Percentiles rank a stretch among this genome's conserved stretches.
Evolutionary conservation across 805 yeast genomes (phyloP).

Genomic region (Ogataea nitratoaversa): DNA sequence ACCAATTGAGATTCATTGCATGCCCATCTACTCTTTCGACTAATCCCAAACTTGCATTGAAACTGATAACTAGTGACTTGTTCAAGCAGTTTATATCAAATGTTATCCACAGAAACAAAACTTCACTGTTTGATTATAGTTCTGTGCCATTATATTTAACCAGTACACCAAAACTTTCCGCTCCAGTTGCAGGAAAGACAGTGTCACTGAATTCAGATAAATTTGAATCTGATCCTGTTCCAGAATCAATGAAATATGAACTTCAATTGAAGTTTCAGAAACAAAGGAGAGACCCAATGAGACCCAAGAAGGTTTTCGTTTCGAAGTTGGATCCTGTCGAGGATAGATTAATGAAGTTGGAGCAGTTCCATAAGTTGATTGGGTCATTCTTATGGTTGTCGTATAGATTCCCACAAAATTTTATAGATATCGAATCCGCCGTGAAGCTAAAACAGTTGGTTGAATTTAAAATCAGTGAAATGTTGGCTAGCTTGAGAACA

Average conservation of each 20-base stretch:
- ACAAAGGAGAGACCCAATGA: constrained; percentile 10
- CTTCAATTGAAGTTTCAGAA: constrained; percentile 7
- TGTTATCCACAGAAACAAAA: constrained; percentile 51
- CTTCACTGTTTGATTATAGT: constrained; percentile 48
- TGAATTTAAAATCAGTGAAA: constrained; percentile 56
- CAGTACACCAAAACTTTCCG: constrained; percentile 13
- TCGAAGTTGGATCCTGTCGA: constrained; percentile 24
- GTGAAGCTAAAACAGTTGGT: constrained; percentile 61
- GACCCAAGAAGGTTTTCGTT: constrained; percentile 15
- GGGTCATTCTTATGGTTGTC: constrained; percentile 79
- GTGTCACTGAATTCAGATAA: constrained; percentile 7
- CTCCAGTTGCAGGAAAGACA: constrained; percentile 7
- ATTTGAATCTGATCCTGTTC: constrained; percentile 28
- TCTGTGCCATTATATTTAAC: constrained; percentile 30
- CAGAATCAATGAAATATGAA: constrained; percentile 18
- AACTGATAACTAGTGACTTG: constrained; percentile 33
- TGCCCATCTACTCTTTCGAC: constrained; percentile 26
- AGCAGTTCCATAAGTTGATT: constrained; percentile 62
- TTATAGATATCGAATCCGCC: constrained; percentile 75
- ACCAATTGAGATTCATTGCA: constrained; percentile 35
- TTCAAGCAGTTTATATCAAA: constrained; percentile 45
- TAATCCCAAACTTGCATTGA: constrained; percentile 20
- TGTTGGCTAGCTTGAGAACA: constrained; percentile 33
- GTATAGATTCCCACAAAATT: constrained; percentile 78
- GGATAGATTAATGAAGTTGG: constrained; percentile 39